Evolutionary conservation across 495 filamentous ascomycete genomes (phyloP), one percentile per base, ranked within the genome.

Genomic region (Hypoxylon intermedium): DNA sequence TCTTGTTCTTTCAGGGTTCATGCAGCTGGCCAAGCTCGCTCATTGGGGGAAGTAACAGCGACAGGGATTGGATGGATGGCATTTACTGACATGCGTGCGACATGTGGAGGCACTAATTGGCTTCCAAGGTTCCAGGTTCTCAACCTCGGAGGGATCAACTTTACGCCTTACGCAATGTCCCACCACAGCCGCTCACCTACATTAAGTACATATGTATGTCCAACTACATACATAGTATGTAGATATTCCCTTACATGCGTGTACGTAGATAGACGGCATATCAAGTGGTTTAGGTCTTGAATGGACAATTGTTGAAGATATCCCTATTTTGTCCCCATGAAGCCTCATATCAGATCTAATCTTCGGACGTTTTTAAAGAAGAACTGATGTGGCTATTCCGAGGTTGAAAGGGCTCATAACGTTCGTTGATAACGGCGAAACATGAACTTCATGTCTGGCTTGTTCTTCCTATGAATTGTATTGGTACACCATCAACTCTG

Each of bases 21-120:
- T 63, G 52, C 59, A 63, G 54, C 28, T 56, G 60, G 44, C 42
- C 18, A 47, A 52, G 48, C 36, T 41, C 24, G 44, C 37, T 58
- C 24, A 43, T 58, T 57, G 43, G 54, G 37, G 43, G 40, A 41
- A 38, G 7, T 36, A 30, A 21, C 7, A n/a, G 20, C 20, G 36
- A 53, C 43, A 53, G 49, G 53, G 60, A 48, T 54, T 53, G 45
- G 20, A 50, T n/a, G 6, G 23, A 61, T 30, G 34, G 36, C 43
- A 44, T 33, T 19, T 7, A 23, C 20, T 11, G 36, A 46, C 9
- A 48, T 60, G 56, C 56, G 49, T 55, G 50, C 56, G 5, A 56
- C 45, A 60, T 56, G 51, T 55, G 56, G 51, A 60, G 61, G 24
- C 50, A 47, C 51, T 56, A 55, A 54, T 59, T 64, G 60, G 54